Evolutionary conservation across 2,329 filamentous ascomycete species (phyloP).

Genomic region (Colletotrichum lindemuthianum): DNA sequence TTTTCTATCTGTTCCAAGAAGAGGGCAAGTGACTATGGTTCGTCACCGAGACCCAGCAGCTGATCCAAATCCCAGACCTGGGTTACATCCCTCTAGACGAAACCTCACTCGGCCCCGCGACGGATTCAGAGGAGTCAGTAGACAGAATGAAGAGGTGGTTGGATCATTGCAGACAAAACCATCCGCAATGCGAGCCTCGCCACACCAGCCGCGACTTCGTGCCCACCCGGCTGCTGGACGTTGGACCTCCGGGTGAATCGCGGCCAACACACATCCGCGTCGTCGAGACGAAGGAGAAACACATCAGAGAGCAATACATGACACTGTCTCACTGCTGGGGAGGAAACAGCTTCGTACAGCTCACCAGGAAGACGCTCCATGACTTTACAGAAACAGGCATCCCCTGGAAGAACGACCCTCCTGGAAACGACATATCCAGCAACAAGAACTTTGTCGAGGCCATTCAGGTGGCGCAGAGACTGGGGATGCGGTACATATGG

Average conservation of each 20-base stretch:
- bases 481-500: constrained; percentile 40
- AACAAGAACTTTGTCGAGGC: constrained; percentile 38
- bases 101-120: not conserved
- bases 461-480: constrained; percentile 26
- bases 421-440: not conserved
- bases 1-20: constrained; percentile 9
- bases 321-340: constrained; percentile 41
- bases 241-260: constrained; percentile 9
- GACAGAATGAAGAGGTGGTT: constrained; percentile 29
- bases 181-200: constrained; percentile 21
- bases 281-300: not conserved
- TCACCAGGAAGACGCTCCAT: constrained; percentile 9
- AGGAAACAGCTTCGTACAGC: not conserved
- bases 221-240: constrained; percentile 33
- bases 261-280: constrained; percentile 3
- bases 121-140: not conserved
- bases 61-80: not conserved
- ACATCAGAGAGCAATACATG: constrained; percentile 14
- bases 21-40: not conserved
- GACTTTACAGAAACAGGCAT: constrained; percentile 17
- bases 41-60: not conserved
- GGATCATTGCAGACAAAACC: constrained; percentile 14
- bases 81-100: not conserved
- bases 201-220: constrained; percentile 19
- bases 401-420: constrained; percentile 8